These are phyloP conservation scores for Pichia ethanolica DNA, from an alignment of 805 yeast species.

Conservation along the genomic window DNA sequence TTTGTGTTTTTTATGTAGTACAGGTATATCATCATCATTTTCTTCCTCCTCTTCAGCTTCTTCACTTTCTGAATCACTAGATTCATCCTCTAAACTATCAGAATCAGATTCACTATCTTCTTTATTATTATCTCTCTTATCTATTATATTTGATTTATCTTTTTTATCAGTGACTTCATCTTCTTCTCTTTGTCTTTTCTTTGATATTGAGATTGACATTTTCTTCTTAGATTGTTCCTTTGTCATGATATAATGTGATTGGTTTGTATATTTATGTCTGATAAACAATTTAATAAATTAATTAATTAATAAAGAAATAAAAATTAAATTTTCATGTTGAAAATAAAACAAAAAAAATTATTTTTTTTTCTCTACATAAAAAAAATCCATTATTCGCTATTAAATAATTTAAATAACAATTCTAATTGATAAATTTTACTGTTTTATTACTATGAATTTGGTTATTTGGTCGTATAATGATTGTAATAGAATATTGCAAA, in stretches of 20 bases:
- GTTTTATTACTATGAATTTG: too few species aligned
- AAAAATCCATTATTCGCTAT: too few species aligned
- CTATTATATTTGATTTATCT: neutral
- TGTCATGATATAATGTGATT: neutral
- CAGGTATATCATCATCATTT: conserved; percentile 28
- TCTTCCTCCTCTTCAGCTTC: conserved; percentile 11
- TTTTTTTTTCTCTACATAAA: neutral
- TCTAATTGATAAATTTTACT: too few species aligned
- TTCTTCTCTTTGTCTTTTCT: neutral
- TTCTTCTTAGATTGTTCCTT: neutral
- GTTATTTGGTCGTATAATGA: too few species aligned
- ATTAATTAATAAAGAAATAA: too few species aligned
- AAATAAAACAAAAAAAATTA: neutral
- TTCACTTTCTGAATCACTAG: neutral
- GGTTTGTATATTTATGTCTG: too few species aligned
- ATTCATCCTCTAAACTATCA: neutral
- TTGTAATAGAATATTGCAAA: too few species aligned
- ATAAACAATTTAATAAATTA: too few species aligned
- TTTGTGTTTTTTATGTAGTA: conserved; percentile 40
- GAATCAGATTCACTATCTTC: neutral
- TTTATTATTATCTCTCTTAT: neutral
- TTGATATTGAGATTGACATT: neutral
- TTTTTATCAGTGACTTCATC: neutral
- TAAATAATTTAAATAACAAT: too few species aligned
- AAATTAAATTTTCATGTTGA: too few species aligned